phyloP scores from a whole-genome alignment of 257 asterid genomes.

The Leonotis leonurus region DNA sequence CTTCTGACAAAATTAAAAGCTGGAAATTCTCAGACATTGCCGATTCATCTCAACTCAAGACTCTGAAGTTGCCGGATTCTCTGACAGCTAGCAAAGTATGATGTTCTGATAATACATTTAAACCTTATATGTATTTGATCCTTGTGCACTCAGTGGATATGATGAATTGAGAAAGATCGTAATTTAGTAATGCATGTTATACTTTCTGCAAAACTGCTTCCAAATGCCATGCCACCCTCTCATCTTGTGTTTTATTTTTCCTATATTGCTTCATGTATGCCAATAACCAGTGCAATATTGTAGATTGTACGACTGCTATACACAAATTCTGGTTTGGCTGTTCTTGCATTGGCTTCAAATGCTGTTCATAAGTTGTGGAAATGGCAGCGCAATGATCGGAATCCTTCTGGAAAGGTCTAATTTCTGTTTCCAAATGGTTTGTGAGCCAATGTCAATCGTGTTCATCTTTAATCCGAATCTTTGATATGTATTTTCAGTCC shows the following conservation, averaged over 20 bases:
- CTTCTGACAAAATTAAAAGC: constrained; percentile 55
- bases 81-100: constrained; percentile 69
- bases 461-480: constrained; percentile 13
- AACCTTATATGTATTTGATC: not conserved
- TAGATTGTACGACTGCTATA: constrained; percentile 80
- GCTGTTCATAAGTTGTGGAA: constrained; percentile 97
- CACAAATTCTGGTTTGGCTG: constrained; percentile 77
- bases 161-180: not conserved
- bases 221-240: not conserved
- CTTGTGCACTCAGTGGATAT: not conserved
- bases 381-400: constrained; percentile 93
- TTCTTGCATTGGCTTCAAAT: constrained; percentile 80
- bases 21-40: constrained; percentile 83
- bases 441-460: not conserved
- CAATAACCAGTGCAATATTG: constrained; percentile 2
- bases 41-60: constrained; percentile 68
- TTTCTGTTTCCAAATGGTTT: not conserved
- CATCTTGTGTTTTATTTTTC: not conserved
- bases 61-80: constrained; percentile 79
- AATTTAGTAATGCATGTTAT: not conserved
- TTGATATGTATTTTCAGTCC: constrained; percentile 45
- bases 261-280: no score
- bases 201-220: constrained; percentile 1
- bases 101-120: not conserved
- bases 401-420: constrained; percentile 79